A percentile compares a stretch with the other conserved stretches of the same genome.
These are phyloP conservation scores for Senecio squalidus DNA, from an alignment of 140 eudicot genomes.

Conservation along the genomic window DNA sequence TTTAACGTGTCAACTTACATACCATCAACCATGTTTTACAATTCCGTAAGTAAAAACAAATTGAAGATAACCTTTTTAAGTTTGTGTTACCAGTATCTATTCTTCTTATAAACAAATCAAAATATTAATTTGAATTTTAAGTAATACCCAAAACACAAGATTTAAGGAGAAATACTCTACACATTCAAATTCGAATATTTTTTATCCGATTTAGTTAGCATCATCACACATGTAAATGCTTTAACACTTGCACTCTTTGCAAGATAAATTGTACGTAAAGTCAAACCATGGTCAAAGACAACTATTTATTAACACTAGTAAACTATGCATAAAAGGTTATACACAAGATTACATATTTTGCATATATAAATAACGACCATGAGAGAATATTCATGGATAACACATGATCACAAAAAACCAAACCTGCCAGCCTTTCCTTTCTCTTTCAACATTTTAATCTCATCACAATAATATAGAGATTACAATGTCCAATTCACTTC, in stretches of 20 bases:
- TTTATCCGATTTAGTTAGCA: not conserved
- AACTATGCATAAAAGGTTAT: not conserved
- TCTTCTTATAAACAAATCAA: too few relatives aligned
- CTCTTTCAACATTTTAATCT: constrained; percentile 8
- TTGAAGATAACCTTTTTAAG: too few relatives aligned
- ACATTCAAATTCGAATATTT: not conserved
- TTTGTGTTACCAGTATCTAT: too few relatives aligned
- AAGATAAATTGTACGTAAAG: not conserved
- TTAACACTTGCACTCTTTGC: not conserved
- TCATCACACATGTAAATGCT: too few relatives aligned
- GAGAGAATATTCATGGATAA: not conserved
- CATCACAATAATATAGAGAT: not conserved
- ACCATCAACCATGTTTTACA: too few relatives aligned
- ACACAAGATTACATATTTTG: not conserved
- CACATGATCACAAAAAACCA: too few relatives aligned
- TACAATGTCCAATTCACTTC: constrained; percentile 23
- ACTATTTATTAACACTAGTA: not conserved
- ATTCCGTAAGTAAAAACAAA: too few relatives aligned
- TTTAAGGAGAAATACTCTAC: constrained; percentile 8
- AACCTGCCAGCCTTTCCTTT: not conserved
- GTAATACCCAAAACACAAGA: too few relatives aligned
- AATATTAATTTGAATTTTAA: too few relatives aligned
- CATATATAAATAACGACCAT: constrained; percentile 8
- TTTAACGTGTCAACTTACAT: too few relatives aligned
- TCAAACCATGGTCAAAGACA: constrained; percentile 18